Base-by-base conservation (phyloP, 2,329 filamentous ascomycete genomes). In the Neonectria ditissima region DNA sequence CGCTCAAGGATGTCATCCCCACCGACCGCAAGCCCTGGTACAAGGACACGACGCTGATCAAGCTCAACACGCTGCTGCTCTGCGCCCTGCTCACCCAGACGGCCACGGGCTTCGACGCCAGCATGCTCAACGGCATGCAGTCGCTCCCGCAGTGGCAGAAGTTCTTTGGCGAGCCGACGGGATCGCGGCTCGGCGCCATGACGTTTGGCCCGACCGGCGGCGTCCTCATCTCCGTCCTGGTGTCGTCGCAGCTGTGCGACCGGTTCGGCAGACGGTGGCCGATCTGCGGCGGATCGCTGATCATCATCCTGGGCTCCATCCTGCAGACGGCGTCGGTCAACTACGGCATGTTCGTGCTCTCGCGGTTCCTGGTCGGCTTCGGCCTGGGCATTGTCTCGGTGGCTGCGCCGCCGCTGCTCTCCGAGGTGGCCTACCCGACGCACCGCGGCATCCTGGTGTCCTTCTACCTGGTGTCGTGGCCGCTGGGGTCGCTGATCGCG, bases 301-400 rank as follows among this genome's bases (percentile, higher is more conserved):
- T 75, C 0, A 75, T 77, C 11, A 74, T 78, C 6, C 20, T 73
- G 6, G 76, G 75, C 0, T 67, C 75, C 0, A 66, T 73, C 20
- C 39, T 78, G 0, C 76, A 78, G 50, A 66, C 72, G 2, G 68
- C 65, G 2, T 70, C 75, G 3, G 48, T 76, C 22, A 73, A 81
- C 13, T 69, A 79, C 7, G 63, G 57, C 43, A 76, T 76, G 72
- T 80, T 80, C 39, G 72, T 80, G n/a, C 72, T 75, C 0, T 74
- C 77, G 0, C 69, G 78, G 0, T 74, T 76, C 55, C 63, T 80
- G 5, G 67, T 80, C 2, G 78, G 78, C 2, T 72, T 78, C 13
- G 85, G 85, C 20, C 82, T 86, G 18, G 76, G 76, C 0, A 71
- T 74, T 4, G 69, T 71, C 5, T 67, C 67, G 0, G 72, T 78